phyloP scores from a whole-genome alignment of 139 green algal genomes.

The Volvox africanus region DNA sequence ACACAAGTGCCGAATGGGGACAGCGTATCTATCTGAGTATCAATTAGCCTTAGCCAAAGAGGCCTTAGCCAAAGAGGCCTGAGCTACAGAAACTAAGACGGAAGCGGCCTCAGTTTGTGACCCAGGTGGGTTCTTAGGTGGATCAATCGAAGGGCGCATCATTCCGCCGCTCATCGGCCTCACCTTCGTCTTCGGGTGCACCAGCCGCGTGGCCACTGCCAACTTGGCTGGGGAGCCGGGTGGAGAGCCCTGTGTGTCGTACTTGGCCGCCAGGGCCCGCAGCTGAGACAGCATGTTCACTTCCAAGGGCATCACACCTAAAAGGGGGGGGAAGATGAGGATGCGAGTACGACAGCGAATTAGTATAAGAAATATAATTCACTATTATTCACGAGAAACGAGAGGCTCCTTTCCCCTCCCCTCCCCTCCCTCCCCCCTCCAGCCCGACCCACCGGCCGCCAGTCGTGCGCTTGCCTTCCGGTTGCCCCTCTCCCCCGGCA shows the following conservation, averaged over 20 bases:
- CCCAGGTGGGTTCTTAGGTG: no score
- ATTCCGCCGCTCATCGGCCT: not conserved
- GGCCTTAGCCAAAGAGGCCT: no score
- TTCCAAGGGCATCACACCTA: conserved; percentile 70
- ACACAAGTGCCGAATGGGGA: not conserved
- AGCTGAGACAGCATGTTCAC: conserved; percentile 65
- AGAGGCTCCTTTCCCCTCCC: not conserved
- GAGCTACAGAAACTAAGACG: not conserved
- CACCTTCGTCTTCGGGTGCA: conserved; percentile 54
- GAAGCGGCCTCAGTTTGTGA: not conserved
- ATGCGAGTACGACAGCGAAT: no score
- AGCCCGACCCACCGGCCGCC: conserved; percentile 29
- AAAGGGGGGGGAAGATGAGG: not conserved
- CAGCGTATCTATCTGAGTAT: no score
- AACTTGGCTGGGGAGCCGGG: conserved; percentile 33
- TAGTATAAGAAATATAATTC: no score
- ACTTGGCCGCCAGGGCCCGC: conserved; percentile 38
- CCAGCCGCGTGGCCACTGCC: conserved; percentile 63
- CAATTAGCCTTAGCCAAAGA: no score
- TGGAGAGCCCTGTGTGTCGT: conserved; percentile 24
- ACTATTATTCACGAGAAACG: no score
- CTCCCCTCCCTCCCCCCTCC: not conserved
- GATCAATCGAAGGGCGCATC: no score
- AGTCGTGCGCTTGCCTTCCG: conserved; percentile 53
- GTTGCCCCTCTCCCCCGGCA: conserved; percentile 81